These are phyloP conservation scores for Daldinia sp. DNA, from an alignment of 2,329 filamentous ascomycete genomes.

Conservation along the genomic window DNA sequence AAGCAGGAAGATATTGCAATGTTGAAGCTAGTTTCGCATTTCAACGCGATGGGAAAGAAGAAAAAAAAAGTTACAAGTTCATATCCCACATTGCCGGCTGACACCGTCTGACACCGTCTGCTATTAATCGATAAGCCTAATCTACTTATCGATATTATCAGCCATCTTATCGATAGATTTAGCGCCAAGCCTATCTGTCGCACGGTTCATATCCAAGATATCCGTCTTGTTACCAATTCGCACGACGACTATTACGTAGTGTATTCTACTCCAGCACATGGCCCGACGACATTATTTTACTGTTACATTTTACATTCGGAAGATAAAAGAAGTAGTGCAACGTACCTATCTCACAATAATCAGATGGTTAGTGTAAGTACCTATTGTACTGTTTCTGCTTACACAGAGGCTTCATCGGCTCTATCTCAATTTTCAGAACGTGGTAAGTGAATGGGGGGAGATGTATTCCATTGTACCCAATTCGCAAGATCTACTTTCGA, in stretches of 20 bases:
- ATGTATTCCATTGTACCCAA: not conserved
- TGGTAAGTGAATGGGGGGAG: not conserved
- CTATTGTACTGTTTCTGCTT: not conserved
- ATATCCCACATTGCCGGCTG: conserved; percentile 16
- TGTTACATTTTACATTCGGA: not conserved
- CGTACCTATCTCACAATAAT: not conserved
- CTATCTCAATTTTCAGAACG: not conserved
- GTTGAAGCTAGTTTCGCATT: conserved; percentile 10
- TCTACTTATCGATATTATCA: conserved; percentile 7
- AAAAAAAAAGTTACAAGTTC: conserved; percentile 6
- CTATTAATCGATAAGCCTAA: conserved; percentile 1
- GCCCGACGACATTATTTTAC: not conserved
- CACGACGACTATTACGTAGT: not conserved
- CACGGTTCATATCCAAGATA: not conserved
- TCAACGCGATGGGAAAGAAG: conserved; percentile 20
- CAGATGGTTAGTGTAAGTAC: not conserved
- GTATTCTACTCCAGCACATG: not conserved
- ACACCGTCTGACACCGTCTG: not conserved
- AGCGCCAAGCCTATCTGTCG: not conserved
- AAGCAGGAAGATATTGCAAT: conserved; percentile 8
- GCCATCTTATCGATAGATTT: too few species aligned
- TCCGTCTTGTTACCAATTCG: not conserved
- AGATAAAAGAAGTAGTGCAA: not conserved
- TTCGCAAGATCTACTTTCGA: not conserved
- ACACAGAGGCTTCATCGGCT: not conserved